Conservation (phyloP, 192 early-diverging fungal species). For the Entrophospora sp. region DNA sequence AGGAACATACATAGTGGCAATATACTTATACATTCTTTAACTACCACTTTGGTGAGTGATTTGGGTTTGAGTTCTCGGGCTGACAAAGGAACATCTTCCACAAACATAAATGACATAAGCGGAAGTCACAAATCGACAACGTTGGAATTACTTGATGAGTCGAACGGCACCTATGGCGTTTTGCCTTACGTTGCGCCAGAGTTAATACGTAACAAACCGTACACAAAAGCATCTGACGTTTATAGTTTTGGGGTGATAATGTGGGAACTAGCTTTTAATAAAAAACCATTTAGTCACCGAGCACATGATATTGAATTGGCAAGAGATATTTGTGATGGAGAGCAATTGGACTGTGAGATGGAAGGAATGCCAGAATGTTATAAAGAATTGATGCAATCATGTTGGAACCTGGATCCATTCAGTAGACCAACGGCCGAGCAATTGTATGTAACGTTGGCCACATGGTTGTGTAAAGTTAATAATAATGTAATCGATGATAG, state of each 20-base stretch:
- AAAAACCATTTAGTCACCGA: slow-evolving; percentile 22
- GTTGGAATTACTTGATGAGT: not conserved
- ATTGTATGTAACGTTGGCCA: slow-evolving; percentile 30
- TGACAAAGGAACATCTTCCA: not conserved
- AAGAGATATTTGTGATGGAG: slow-evolving; percentile 6
- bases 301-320: slow-evolving; percentile 13
- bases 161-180: slow-evolving; percentile 9
- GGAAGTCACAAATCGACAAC: too few species aligned
- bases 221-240: slow-evolving; percentile 26
- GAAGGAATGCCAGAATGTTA: not conserved
- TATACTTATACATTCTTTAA: not conserved
- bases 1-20: slow-evolving; percentile 24
- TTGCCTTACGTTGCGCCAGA: slow-evolving; percentile 36
- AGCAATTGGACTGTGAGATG: not conserved
- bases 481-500: not conserved
- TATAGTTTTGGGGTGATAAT: slow-evolving; percentile 37
- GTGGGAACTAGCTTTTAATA: slow-evolving; percentile 32
- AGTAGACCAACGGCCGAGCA: not conserved
- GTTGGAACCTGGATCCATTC: slow-evolving; percentile 15
- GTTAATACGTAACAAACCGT: slow-evolving; percentile 21
- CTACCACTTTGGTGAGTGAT: not conserved
- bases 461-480: not conserved
- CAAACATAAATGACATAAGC: too few species aligned
- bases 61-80: not conserved
- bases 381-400: not conserved